Base-by-base conservation (phyloP, 2,329 filamentous ascomycete genomes). In the Botrytis elliptica region DNA sequence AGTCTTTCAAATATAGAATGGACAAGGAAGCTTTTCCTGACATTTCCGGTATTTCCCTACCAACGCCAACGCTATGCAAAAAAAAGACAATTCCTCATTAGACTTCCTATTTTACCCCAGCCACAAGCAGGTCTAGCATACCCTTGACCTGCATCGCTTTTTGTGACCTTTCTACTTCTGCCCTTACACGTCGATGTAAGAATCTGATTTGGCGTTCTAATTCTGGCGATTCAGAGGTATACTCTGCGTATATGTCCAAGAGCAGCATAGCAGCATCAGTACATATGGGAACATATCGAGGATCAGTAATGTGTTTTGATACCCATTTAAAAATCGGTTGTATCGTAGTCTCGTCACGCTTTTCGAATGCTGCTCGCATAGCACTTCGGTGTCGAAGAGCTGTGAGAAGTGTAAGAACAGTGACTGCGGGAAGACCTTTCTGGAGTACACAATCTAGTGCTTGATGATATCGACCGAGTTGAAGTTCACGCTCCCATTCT, bases 361-460 rank as follows among this genome's bases (percentile, higher is more conserved):
- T 89, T 80, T 92, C 88, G 64, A 99, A 88, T 7, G 96, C 94
- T 52, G 92, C 89, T 67, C 92, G 90, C 74, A 98, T 87, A 1
- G 94, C 95, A 74, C 92, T 94, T 74, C 95, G 92, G 83, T 99
- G 95, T 59, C 93, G 91, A 49, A 99, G 87, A 10, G 94, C 93
- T 20, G 92, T 92, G 33, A 99, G 86, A 42, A 97, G 85, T 0
- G 94, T 97, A 42, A 98, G 87, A 6, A 91, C 87, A 33, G 85
- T 87, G 67, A 92, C 84, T 2, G 90, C 85, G 36, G 88, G 86
- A 81, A 90, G 87, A 16, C 82, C 79, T 20, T 84, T 83, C 76
- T 89, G 86, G 18, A 99, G 86, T 22, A 95, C 94, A 69, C 89
- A 85, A 83, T 98, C 95, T 42, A 99, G 85, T 3, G 96, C 94